Evolutionary conservation across 768 basidiomycete species (phyloP).

Genomic region (Lentinula boryana): DNA sequence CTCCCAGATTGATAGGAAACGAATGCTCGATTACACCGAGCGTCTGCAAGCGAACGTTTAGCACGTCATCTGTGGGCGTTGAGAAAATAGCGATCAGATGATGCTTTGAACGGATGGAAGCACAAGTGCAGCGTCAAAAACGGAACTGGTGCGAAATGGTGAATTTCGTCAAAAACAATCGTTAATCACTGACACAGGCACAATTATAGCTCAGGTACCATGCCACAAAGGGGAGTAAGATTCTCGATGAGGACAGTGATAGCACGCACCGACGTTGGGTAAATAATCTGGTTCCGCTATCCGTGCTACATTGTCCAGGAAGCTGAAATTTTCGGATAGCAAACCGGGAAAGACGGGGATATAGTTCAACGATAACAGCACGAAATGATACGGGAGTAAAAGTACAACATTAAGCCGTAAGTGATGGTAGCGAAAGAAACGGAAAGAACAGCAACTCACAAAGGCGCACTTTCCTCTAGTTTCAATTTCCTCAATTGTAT

Average conservation of each 20-base stretch:
- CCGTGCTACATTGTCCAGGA: constrained; percentile 58
- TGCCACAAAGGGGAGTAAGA: too few relatives aligned
- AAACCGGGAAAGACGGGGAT: background rate
- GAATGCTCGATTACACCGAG: constrained; percentile 74
- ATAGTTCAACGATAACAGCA: background rate
- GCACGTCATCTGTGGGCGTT: constrained; percentile 53
- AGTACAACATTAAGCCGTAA: background rate
- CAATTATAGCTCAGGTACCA: background rate
- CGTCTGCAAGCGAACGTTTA: constrained; percentile 76
- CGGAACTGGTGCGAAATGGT: too few relatives aligned
- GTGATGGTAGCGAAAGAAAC: constrained; percentile 5
- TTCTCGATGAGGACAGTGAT: background rate
- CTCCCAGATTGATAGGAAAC: constrained; percentile 61
- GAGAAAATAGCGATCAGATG: too few relatives aligned
- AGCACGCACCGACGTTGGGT: constrained; percentile 55
- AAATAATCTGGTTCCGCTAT: constrained; percentile 66
- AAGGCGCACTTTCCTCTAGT: constrained; percentile 71
- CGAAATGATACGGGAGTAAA: background rate
- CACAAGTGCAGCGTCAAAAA: too few relatives aligned
- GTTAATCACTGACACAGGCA: background rate
- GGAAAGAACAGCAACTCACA: constrained; percentile 39
- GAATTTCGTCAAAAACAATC: background rate
- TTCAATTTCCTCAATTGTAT: constrained; percentile 52
- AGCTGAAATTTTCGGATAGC: constrained; percentile 35
- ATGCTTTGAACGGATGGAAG: too few relatives aligned